Conservation (phyloP, 139 green algal species). For the Diplosphaera chodatii region DNA sequence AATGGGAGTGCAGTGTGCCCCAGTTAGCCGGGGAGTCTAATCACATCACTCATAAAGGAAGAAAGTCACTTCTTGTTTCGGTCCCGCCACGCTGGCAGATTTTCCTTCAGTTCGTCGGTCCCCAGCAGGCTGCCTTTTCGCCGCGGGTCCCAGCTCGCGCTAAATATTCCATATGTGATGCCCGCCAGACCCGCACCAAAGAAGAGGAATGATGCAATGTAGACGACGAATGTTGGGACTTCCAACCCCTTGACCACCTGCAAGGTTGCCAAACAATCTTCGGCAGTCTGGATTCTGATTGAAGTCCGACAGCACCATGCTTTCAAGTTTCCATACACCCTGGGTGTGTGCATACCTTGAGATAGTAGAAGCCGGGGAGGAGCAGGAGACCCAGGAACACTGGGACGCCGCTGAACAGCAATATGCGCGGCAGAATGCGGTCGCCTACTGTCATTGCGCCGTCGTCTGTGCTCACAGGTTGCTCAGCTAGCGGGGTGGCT, state of each 20-base stretch:
- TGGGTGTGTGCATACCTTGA: constrained; percentile 53
- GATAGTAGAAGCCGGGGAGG: constrained; percentile 65
- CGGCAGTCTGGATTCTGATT: too few species aligned
- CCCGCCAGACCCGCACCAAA: constrained; percentile 74
- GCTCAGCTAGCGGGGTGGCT: constrained; percentile 10
- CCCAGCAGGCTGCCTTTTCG: constrained; percentile 48
- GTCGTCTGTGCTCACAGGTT: background rate
- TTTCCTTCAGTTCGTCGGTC: constrained; percentile 45
- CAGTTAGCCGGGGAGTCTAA: too few species aligned
- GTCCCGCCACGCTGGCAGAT: constrained; percentile 45
- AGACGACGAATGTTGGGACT: constrained; percentile 56
- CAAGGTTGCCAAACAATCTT: too few species aligned
- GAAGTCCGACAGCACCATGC: too few species aligned
- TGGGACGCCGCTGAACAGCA: constrained; percentile 51
- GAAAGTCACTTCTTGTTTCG: background rate
- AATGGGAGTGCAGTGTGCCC: too few species aligned
- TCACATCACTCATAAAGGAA: too few species aligned
- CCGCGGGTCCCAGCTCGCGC: constrained; percentile 47
- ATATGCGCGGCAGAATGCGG: constrained; percentile 67
- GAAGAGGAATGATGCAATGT: constrained; percentile 39
- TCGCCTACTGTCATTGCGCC: constrained; percentile 25
- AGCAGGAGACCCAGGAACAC: constrained; percentile 46
- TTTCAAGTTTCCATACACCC: too few species aligned
- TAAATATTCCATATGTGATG: constrained; percentile 75
- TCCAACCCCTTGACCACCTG: constrained; percentile 33